phyloP scores from a whole-genome alignment of 23 red algal species.

The Gracilaria gracilis region DNA sequence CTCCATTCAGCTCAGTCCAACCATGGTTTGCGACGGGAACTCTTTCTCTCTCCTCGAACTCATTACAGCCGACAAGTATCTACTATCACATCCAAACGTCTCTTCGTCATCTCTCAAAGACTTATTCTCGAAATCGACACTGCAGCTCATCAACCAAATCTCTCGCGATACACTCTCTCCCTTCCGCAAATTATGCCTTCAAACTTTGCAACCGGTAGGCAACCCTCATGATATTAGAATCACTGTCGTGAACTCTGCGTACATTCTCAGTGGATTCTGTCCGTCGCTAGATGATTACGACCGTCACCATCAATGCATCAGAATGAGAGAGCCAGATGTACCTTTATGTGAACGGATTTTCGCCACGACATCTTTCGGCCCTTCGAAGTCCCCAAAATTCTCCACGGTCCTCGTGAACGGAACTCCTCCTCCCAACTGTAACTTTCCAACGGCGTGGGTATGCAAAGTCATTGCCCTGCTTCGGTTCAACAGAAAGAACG shows the following conservation, averaged over 20 bases:
- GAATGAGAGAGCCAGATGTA: not conserved
- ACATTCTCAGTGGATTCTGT: not conserved
- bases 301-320: not conserved
- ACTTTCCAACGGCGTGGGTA: conserved; percentile 6
- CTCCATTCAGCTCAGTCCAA: not conserved
- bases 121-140: not conserved
- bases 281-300: too few species aligned
- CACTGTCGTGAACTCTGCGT: conserved; percentile 17
- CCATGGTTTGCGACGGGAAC: not conserved
- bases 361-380: conserved; percentile 4
- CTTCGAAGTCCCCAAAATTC: conserved; percentile 8
- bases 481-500: not conserved
- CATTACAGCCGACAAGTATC: not conserved
- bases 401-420: not conserved
- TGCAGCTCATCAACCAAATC: conserved; percentile 1
- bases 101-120: not conserved
- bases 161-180: not conserved
- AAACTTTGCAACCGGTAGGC: not conserved
- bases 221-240: not conserved
- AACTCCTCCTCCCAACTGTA: not conserved
- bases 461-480: conserved; percentile 12
- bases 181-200: not conserved
- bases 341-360: conserved; percentile 4
- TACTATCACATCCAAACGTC: not conserved
- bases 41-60: not conserved